Evolutionary conservation across 805 yeast genomes (phyloP).

Genomic region (Kuraishia molischiana): DNA sequence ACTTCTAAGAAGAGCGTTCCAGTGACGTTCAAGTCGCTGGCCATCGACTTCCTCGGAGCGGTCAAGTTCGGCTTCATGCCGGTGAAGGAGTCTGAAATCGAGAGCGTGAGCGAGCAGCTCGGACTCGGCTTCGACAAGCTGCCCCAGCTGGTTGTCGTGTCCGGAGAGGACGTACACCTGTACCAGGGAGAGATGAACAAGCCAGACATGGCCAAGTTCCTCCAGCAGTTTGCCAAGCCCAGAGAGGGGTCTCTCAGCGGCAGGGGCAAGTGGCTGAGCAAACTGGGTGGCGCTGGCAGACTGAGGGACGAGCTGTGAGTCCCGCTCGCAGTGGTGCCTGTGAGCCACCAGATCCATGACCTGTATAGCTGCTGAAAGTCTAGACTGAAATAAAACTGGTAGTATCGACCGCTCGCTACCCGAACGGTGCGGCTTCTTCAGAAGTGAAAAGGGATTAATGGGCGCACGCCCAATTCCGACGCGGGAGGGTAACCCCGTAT

Average conservation of each 20-base stretch:
- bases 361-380: too few relatives aligned
- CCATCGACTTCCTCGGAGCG: conserved; percentile 53
- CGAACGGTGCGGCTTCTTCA: too few relatives aligned
- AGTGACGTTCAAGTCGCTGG: conserved; percentile 53
- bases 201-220: conserved; percentile 18
- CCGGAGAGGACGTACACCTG: conserved; percentile 10
- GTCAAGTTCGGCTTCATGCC: conserved; percentile 38
- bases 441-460: too few relatives aligned
- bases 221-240: conserved; percentile 20
- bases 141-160: conserved; percentile 15
- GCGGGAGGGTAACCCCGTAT: too few relatives aligned
- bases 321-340: too few relatives aligned
- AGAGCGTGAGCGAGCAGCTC: conserved; percentile 5
- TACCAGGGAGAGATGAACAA: conserved; percentile 23
- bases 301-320: neutral
- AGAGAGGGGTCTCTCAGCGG: conserved; percentile 23
- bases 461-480: too few relatives aligned
- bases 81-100: conserved; percentile 13
- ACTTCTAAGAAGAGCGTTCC: conserved; percentile 39
- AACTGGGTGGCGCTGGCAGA: neutral
- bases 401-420: too few relatives aligned
- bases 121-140: conserved; percentile 6
- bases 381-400: too few relatives aligned
- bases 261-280: conserved; percentile 10
- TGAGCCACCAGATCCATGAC: too few relatives aligned